Percentiles rank a stretch among this genome's conserved stretches.
These are phyloP conservation scores for Boletus rufocinnamomeus DNA, from an alignment of 768 basidiomycete species.

Conservation along the genomic window DNA sequence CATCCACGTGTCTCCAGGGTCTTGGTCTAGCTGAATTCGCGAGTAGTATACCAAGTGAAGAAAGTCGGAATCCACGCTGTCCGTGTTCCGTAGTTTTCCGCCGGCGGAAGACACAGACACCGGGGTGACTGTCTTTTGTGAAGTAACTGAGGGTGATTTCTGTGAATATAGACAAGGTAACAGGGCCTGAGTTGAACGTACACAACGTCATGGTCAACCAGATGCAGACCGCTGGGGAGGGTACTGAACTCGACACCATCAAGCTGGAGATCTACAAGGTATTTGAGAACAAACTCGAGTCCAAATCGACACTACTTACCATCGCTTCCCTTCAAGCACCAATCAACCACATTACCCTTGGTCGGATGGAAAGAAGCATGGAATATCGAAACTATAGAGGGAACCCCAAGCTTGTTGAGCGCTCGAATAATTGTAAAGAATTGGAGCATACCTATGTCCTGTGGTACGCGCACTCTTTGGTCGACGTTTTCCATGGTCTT, in stretches of 20 bases:
- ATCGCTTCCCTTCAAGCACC: conserved; percentile 70
- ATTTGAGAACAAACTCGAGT: neutral
- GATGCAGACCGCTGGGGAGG: conserved; percentile 79
- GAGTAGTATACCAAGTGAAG: conserved; percentile 74
- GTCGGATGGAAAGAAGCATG: conserved; percentile 86
- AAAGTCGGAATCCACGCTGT: conserved; percentile 78
- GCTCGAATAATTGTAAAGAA: neutral
- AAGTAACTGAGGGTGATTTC: conserved; percentile 56
- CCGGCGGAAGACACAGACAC: conserved; percentile 74
- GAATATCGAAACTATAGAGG: conserved; percentile 68
- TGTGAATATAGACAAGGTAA: conserved; percentile 10
- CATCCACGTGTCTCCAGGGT: conserved; percentile 73
- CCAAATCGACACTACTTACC: conserved; percentile 41
- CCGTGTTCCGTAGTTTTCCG: conserved; percentile 68
- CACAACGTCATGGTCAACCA: conserved; percentile 80
- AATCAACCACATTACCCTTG: conserved; percentile 76
- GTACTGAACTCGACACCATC: conserved; percentile 78
- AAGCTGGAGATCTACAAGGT: conserved; percentile 56
- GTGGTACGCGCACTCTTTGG: conserved; percentile 42
- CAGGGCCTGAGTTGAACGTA: conserved; percentile 39
- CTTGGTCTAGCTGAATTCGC: conserved; percentile 63
- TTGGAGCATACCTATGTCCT: conserved; percentile 51
- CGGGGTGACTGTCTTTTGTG: conserved; percentile 65
- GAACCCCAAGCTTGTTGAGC: neutral
- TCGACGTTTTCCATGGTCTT: conserved; percentile 31